Base-by-base conservation (phyloP, 2,329 filamentous ascomycete genomes). In the Pseudogymnoascus destructans region DNA sequence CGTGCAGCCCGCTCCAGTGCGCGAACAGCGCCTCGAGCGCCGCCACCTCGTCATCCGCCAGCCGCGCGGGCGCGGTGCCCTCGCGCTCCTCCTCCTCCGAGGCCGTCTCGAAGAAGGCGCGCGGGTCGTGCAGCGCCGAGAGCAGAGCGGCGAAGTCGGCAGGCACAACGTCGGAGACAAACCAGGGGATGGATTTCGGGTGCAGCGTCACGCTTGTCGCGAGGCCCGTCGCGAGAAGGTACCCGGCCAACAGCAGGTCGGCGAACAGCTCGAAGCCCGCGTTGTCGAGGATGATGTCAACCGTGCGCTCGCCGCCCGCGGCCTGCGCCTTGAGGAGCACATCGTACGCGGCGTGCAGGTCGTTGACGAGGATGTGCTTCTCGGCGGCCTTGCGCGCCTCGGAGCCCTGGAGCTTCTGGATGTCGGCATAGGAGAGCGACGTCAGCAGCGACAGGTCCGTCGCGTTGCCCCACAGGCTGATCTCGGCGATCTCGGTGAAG, bases 191-290 rank as follows among this genome's bases (percentile, higher is more conserved):
- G 19, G 84, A 85, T 74, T 98, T 98, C 57, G 93, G 91, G 67
- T 95, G 91, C 8, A 98, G 79, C 17, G 97, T 84, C 11, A 98
- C 79, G 21, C 83, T 82, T 0, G 91, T 96, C 0, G 93, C 93
- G 5, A 98, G 81, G 0, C 86, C 88, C 0, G 89, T 79, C 0
- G 89, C 84, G 5, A 98, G 78, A 11, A 98, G 78, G 69, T 95
- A 98, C 0, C 91, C 92, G 0, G 89, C 91, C 1, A 98, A 79
- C 59, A 97, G 84, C 8, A 98, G 79, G 68, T 98, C 93, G 63
- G 97, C 93, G 68, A 90, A 98, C 10, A 98, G 80, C 75, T 98
- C 93, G 68, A 98, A 98, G 5, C 93, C 93, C 17, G 93, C 89
- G 66, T 98, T 98, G 71, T 98, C 93, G 4, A 98, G 85, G 1